A percentile compares a stretch with the other conserved stretches of the same genome.
These are phyloP conservation scores for Leucocoprinus sp. DNA, from an alignment of 768 basidiomycete species.

Conservation along the genomic window DNA sequence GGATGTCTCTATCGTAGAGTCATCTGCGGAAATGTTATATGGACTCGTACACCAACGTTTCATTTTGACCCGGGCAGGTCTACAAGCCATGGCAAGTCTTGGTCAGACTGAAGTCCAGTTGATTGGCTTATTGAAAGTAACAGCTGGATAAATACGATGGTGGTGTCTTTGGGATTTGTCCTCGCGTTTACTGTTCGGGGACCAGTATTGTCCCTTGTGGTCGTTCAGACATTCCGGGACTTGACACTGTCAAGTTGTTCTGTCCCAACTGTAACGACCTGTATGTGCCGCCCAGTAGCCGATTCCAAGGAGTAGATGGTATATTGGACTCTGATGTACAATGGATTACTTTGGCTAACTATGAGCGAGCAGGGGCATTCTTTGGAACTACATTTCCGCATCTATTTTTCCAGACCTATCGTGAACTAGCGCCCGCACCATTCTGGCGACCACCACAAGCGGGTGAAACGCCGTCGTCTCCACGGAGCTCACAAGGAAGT, in stretches of 20 bases:
- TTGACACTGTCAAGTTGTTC: slow-evolving; percentile 96
- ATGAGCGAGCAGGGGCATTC: slow-evolving; percentile 69
- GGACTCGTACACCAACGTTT: slow-evolving; percentile 97
- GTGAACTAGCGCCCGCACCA: slow-evolving; percentile 88
- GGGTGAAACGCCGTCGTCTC: slow-evolving; percentile 51
- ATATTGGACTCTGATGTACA: slow-evolving; percentile 17
- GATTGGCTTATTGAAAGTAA: slow-evolving; percentile 5
- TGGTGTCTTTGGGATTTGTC: slow-evolving; percentile 87
- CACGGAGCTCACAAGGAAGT: slow-evolving; percentile 40
- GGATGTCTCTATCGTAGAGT: slow-evolving; percentile 97
- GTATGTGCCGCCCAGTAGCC: slow-evolving; percentile 89
- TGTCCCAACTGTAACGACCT: slow-evolving; percentile 98
- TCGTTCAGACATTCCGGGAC: slow-evolving; percentile 88
- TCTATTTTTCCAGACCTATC: slow-evolving; percentile 96
- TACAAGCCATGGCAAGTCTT: slow-evolving; percentile 82
- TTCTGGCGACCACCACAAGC: slow-evolving; percentile 73
- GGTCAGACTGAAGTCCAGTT: slow-evolving; percentile 10
- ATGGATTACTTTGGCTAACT: slow-evolving; percentile 10
- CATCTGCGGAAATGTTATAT: slow-evolving; percentile 94
- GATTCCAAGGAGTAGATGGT: slow-evolving; percentile 96
- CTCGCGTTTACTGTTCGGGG: slow-evolving; percentile 88
- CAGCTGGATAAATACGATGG: slow-evolving; percentile 96
- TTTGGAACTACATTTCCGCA: slow-evolving; percentile 99
- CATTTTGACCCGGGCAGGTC: slow-evolving; percentile 89
- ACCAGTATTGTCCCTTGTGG: slow-evolving; percentile 92